Conservation (phyloP, 257 asterid genomes). For the Parsonsia alboflavescens region DNA sequence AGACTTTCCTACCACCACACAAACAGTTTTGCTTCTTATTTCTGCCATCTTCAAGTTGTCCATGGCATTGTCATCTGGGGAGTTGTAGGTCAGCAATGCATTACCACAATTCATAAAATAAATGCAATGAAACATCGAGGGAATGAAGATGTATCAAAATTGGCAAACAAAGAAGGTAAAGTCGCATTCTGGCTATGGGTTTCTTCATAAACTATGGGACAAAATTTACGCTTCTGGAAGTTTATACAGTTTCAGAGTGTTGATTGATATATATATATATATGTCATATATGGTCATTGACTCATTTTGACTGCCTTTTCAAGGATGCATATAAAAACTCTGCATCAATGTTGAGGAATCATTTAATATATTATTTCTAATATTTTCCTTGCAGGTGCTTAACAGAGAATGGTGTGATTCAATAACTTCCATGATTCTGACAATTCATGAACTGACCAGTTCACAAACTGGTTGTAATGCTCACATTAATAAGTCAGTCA, state of each 20-base stretch:
- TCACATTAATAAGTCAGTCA: background rate
- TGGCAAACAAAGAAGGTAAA: too few relatives aligned
- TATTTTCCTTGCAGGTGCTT: background rate
- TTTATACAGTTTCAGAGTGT: background rate
- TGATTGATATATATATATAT: too few relatives aligned
- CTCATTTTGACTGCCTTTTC: background rate
- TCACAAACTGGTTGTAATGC: background rate
- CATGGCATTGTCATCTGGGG: background rate
- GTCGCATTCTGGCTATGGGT: too few relatives aligned
- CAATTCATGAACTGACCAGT: background rate
- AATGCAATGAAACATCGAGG: background rate
- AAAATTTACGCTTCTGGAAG: background rate
- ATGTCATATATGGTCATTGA: background rate
- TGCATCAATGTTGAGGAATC: background rate
- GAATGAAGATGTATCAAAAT: background rate
- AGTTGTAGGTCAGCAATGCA: background rate
- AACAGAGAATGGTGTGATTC: background rate
- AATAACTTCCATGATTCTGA: background rate
- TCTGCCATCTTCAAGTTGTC: background rate
- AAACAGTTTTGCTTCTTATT: background rate
- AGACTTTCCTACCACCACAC: background rate
- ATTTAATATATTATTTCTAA: background rate
- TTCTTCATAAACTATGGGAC: background rate
- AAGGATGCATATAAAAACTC: background rate
- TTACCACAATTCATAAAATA: background rate